Conservation (phyloP, 176 grass and related monocot genomes). For the Oropetium thomaeum region DNA sequence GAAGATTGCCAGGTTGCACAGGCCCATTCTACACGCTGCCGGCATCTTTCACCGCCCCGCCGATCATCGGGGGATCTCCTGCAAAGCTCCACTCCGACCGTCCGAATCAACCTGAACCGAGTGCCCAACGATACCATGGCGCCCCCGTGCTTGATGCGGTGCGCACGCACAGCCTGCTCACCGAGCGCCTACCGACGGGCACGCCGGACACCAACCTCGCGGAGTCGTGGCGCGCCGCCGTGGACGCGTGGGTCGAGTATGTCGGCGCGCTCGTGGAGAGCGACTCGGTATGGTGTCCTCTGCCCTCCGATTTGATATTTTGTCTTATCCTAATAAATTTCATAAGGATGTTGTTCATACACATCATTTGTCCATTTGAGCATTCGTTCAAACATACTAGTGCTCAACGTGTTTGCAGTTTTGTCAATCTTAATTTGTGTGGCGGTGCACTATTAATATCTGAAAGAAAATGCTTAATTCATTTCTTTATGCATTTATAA, state of each 20-base stretch:
- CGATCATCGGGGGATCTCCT: background rate
- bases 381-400: background rate
- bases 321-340: background rate
- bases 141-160: background rate
- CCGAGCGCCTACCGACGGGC: background rate
- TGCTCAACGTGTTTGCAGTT: background rate
- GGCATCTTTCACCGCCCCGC: background rate
- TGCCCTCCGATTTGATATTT: background rate
- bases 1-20: no score
- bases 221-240: background rate
- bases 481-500: no score
- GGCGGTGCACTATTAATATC: background rate
- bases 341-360: background rate
- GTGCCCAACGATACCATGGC: background rate
- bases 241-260: background rate
- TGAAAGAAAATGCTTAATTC: no score
- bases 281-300: background rate
- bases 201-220: no score
- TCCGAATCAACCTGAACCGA: background rate
- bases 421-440: background rate
- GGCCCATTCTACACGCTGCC: no score
- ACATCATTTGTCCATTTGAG: background rate
- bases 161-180: background rate
- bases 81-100: no score
- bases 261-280: background rate